Evolutionary conservation across 2,329 filamentous ascomycete genomes (phyloP), one percentile per base, ranked within the genome.

Genomic region (Claviceps purpurea): DNA sequence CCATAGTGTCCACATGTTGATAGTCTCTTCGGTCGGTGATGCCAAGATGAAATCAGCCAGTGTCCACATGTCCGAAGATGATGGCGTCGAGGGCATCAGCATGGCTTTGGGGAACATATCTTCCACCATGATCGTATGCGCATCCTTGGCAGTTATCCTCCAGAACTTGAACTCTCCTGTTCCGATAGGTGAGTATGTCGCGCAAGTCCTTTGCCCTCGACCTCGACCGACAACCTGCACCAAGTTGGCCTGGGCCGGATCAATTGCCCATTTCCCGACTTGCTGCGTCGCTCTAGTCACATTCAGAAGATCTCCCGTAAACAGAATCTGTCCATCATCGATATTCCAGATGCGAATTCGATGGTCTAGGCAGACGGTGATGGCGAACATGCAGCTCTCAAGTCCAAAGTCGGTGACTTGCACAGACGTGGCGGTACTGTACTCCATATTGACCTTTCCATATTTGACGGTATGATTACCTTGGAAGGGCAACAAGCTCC

Each of bases 101-200:
- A 61, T 61, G 47, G 64, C 61, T 41, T 76, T 72, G 0, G 85
- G 78, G 58, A 87, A 89, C 22, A 88, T 70, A 59, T 94, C 88
- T 56, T 81, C 77, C 14, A 94, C 73, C 8, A 82, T 74, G 20
- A 89, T 65, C 2, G 71, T 73, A 60, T 85, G 75, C 59, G 77
- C 77, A 50, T 83, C 79, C 58, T 82, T 79, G 18, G 85, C 78
- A 50, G 79, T 79, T n/a, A 81, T 68, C 57, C 72, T 76, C 88
- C 90, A 98, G 64, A 98, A 90, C 66, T 95, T 97, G 75, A 98
- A 97, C 63, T 91, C 85, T 39, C 93, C 87, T 42, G 83, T 79
- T 34, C 89, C 86, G 56, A 93, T 81, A 0, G 93, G 91, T 11
- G 90, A 96, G 66, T 89, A 95, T 8, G 89, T 91, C 40, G 88